These are phyloP conservation scores for Blastobotrys americana DNA, from an alignment of 805 yeast species.

Conservation along the genomic window DNA sequence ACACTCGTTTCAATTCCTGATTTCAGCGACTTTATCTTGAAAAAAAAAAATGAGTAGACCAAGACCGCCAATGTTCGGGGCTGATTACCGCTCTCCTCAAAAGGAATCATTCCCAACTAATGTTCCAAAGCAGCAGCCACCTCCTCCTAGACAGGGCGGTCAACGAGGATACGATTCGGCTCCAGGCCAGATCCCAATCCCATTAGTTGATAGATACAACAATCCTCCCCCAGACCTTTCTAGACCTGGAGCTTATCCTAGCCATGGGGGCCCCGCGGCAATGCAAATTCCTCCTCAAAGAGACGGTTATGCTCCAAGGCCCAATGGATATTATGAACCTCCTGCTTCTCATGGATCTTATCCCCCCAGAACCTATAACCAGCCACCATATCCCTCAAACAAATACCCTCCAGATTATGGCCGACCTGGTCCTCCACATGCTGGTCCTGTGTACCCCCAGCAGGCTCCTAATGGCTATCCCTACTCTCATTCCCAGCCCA, in stretches of 20 bases:
- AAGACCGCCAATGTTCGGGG: not conserved
- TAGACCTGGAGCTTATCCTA: not conserved
- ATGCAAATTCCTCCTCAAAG: not conserved
- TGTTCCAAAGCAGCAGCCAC: not conserved
- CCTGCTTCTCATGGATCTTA: not conserved
- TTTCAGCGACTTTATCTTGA: too few relatives aligned
- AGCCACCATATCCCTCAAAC: not conserved
- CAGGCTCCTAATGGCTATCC: too few relatives aligned
- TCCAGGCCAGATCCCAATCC: not conserved
- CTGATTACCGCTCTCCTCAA: not conserved
- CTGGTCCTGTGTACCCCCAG: too few relatives aligned
- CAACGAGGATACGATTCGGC: not conserved
- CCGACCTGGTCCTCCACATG: too few relatives aligned
- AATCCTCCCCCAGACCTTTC: not conserved
- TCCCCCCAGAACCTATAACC: not conserved
- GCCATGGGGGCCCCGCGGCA: not conserved
- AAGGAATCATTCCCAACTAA: not conserved
- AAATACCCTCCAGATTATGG: too few relatives aligned
- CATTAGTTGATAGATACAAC: not conserved
- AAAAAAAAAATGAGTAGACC: not conserved
- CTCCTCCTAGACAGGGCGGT: not conserved
- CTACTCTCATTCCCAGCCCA: slow-evolving; percentile 5
- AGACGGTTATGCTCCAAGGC: not conserved
- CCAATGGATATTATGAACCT: not conserved
- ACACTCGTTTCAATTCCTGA: too few relatives aligned